Conservation (phyloP, 306 rosid species). For the Quercus wislizeni region DNA sequence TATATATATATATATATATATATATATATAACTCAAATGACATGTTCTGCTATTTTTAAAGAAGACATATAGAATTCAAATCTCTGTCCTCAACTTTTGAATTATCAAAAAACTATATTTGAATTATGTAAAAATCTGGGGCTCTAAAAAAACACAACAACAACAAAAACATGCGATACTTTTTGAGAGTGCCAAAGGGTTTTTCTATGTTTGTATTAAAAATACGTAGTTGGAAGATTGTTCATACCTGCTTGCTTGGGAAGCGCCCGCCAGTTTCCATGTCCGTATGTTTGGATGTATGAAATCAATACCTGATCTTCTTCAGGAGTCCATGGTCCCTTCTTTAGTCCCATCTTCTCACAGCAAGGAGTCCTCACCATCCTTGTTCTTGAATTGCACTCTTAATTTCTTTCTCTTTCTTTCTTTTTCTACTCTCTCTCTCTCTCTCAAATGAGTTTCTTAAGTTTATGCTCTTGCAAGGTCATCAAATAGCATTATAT, state of each 20-base stretch:
- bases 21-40: too few relatives aligned
- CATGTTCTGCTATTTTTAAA: too few relatives aligned
- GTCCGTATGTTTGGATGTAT: constrained; percentile 63
- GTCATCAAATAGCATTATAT: not conserved
- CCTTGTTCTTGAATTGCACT: not conserved
- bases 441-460: not conserved
- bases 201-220: not conserved
- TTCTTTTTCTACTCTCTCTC: too few relatives aligned
- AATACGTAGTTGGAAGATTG: not conserved
- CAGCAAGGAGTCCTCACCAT: constrained; percentile 99
- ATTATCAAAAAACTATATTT: too few relatives aligned
- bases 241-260: constrained; percentile 82
- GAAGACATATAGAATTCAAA: too few relatives aligned
- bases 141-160: too few relatives aligned
- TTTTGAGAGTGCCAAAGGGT: too few relatives aligned
- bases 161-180: too few relatives aligned
- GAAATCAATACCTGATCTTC: constrained; percentile 73
- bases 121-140: too few relatives aligned
- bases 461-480: not conserved
- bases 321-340: constrained; percentile 87
- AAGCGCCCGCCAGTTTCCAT: constrained; percentile 95
- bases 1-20: too few relatives aligned
- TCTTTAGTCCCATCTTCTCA: constrained; percentile 86
- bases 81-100: too few relatives aligned
- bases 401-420: not conserved